Evolutionary conservation across 2,329 filamentous ascomycete genomes (phyloP).

Genomic region (Penicillium sp.): DNA sequence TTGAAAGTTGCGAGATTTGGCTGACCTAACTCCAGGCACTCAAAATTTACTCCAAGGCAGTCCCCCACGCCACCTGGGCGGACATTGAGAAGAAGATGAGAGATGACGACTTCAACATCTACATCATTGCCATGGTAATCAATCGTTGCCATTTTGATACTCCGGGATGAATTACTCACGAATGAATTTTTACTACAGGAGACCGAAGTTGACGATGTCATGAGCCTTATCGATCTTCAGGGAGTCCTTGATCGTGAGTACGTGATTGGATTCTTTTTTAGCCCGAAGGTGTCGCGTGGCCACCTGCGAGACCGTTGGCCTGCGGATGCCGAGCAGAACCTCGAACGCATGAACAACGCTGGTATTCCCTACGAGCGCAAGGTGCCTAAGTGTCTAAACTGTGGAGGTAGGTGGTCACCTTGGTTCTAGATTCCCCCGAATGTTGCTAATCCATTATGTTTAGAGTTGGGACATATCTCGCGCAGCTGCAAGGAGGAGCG

Average conservation of each 20-base stretch:
- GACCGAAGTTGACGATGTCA: slow-evolving; percentile 41
- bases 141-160: neutral
- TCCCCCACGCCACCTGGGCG: slow-evolving; percentile 44
- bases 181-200: slow-evolving; percentile 30
- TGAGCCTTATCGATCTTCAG: slow-evolving; percentile 53
- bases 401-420: slow-evolving; percentile 38
- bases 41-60: slow-evolving; percentile 51
- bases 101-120: slow-evolving; percentile 46
- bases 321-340: slow-evolving; percentile 47
- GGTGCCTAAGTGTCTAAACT: slow-evolving; percentile 52
- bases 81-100: slow-evolving; percentile 53
- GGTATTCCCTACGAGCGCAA: slow-evolving; percentile 51
- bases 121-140: slow-evolving; percentile 52
- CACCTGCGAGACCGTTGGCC: slow-evolving; percentile 52
- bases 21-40: slow-evolving; percentile 37
- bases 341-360: slow-evolving; percentile 51
- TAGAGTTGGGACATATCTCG: slow-evolving; percentile 49
- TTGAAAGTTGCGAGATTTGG: neutral
- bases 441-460: neutral
- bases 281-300: slow-evolving; percentile 46
- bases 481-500: slow-evolving; percentile 51
- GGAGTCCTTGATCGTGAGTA: slow-evolving; percentile 53
- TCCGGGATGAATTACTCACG: slow-evolving; percentile 1
- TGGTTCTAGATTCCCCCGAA: neutral
- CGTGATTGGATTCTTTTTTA: slow-evolving; percentile 50